phyloP scores from a whole-genome alignment of 306 rosid species.

The Cotoneaster glaucophyllus region DNA sequence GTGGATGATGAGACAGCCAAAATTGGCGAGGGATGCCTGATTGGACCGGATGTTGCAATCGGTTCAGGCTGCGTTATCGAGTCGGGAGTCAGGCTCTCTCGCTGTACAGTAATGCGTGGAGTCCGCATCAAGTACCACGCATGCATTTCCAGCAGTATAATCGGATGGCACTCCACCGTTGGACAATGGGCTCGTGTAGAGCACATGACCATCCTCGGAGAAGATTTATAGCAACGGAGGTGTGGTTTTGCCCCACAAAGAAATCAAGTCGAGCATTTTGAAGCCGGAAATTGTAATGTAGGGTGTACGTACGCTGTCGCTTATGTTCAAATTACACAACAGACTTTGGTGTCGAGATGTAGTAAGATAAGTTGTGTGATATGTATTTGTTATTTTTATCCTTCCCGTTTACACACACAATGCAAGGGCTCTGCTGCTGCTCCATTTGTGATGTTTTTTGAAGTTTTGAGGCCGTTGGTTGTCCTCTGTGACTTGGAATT shows the following conservation, averaged over 20 bases:
- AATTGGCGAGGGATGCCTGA: slow-evolving; percentile 93
- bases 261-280: slow-evolving; percentile 87
- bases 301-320: slow-evolving; percentile 14
- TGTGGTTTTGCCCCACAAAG: slow-evolving; percentile 95
- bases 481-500: slow-evolving; percentile 11
- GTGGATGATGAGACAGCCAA: slow-evolving; percentile 84
- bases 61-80: slow-evolving; percentile 89
- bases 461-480: slow-evolving; percentile 11
- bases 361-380: slow-evolving; percentile 5
- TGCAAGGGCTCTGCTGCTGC: slow-evolving; percentile 11
- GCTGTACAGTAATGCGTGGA: slow-evolving; percentile 92
- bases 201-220: slow-evolving; percentile 95
- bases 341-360: slow-evolving; percentile 3
- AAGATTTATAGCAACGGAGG: slow-evolving; percentile 95
- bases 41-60: slow-evolving; percentile 96
- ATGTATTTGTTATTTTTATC: slow-evolving; percentile 1
- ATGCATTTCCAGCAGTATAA: slow-evolving; percentile 88
- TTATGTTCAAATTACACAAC: slow-evolving; percentile 4
- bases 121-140: slow-evolving; percentile 78
- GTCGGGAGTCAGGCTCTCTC: slow-evolving; percentile 90
- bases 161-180: slow-evolving; percentile 95
- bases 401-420: not conserved
- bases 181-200: slow-evolving; percentile 99
- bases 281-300: slow-evolving; percentile 98
- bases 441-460: slow-evolving; percentile 7